Percentiles rank a stretch among this genome's conserved stretches.
These are phyloP conservation scores for Camptophora hylomeconis DNA, from an alignment of 2,329 filamentous ascomycete genomes.

Conservation along the genomic window DNA sequence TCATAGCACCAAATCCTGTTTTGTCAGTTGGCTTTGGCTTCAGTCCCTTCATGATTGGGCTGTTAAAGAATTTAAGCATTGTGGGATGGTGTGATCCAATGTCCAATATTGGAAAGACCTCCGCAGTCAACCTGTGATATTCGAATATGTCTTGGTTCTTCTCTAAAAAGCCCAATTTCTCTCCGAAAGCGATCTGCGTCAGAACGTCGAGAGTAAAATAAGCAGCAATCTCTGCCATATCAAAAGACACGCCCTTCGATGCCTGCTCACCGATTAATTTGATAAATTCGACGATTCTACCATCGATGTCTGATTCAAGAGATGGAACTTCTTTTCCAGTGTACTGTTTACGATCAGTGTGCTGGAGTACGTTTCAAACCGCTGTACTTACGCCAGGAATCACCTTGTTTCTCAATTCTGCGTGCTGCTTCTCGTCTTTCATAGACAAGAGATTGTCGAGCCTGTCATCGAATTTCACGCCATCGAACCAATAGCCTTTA, in stretches of 20 bases:
- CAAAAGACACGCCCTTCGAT: no score
- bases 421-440: constrained; percentile 7
- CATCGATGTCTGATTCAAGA: constrained; percentile 10
- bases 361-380: neutral
- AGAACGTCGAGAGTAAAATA: constrained; percentile 13
- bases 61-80: neutral
- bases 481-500: constrained; percentile 7
- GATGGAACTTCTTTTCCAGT: constrained; percentile 10
- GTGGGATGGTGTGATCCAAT: constrained; percentile 1
- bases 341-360: constrained; percentile 3
- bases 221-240: constrained; percentile 9
- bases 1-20: constrained; percentile 11
- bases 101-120: constrained; percentile 1
- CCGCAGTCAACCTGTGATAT: constrained; percentile 6
- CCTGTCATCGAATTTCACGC: constrained; percentile 6
- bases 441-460: constrained; percentile 9
- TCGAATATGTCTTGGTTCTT: constrained; percentile 9
- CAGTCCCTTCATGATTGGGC: constrained; percentile 4
- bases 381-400: constrained; percentile 4
- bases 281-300: constrained; percentile 2
- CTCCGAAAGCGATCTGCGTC: constrained; percentile 10
- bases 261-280: neutral
- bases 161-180: constrained; percentile 10
- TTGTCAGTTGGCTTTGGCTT: constrained; percentile 5
- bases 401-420: constrained; percentile 7